These are phyloP conservation scores for Lentithecium fluviatile DNA, from an alignment of 495 filamentous ascomycete genomes.

Conservation along the genomic window DNA sequence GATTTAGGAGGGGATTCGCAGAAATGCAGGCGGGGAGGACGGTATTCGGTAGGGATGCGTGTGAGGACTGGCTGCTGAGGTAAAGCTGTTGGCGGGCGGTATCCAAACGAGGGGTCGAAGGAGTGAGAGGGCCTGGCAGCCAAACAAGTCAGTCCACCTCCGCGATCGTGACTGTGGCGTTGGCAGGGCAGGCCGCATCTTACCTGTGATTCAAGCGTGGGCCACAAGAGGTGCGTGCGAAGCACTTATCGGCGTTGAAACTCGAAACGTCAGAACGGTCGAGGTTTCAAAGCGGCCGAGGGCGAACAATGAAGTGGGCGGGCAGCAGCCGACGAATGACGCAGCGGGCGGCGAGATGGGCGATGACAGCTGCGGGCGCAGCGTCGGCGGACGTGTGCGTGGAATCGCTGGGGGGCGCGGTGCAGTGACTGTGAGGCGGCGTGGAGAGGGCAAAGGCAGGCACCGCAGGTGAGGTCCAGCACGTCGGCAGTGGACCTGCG, in stretches of 20 bases:
- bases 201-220: slow-evolving; percentile 28
- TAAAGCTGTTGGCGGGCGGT: slow-evolving; percentile 13
- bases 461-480: not conserved
- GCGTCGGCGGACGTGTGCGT: slow-evolving; percentile 16
- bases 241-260: slow-evolving; percentile 30
- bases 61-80: not conserved
- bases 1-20: not conserved
- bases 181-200: slow-evolving; percentile 8
- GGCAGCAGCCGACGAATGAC: not conserved
- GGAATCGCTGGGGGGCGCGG: slow-evolving; percentile 8
- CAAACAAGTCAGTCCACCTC: slow-evolving; percentile 23
- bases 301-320: slow-evolving; percentile 21
- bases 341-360: not conserved
- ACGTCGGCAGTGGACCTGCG: not conserved
- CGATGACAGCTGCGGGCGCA: slow-evolving; percentile 16
- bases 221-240: slow-evolving; percentile 32
- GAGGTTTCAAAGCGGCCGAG: slow-evolving; percentile 33
- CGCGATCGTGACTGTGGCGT: slow-evolving; percentile 8
- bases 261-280: slow-evolving; percentile 28
- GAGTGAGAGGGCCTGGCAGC: slow-evolving; percentile 18
- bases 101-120: slow-evolving; percentile 35
- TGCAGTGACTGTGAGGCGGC: slow-evolving; percentile 8
- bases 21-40: not conserved
- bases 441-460: not conserved
- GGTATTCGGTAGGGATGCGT: not conserved